phyloP scores from a whole-genome alignment of 805 yeast species.

The Candida anglica region DNA sequence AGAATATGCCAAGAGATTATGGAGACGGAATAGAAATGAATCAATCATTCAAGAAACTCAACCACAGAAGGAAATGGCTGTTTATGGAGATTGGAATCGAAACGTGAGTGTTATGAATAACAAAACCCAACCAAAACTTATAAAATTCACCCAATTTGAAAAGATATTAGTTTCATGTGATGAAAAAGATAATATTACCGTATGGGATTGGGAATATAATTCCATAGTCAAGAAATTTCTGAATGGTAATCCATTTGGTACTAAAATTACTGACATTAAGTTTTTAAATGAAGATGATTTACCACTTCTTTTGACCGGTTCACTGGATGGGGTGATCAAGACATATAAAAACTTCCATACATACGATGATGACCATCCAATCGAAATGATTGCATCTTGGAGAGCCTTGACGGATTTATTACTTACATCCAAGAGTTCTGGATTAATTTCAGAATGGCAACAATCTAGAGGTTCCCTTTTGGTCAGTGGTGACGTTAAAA shows the following conservation, averaged over 20 bases:
- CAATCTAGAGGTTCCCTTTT: constrained; percentile 88
- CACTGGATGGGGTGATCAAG: constrained; percentile 92
- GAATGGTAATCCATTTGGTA: constrained; percentile 82
- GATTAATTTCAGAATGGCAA: constrained; percentile 92
- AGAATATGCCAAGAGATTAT: constrained; percentile 72
- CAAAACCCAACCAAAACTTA: constrained; percentile 71
- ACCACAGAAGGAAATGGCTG: constrained; percentile 77
- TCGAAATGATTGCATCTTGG: constrained; percentile 82
- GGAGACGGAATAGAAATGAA: constrained; percentile 92
- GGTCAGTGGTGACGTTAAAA: constrained; percentile 92
- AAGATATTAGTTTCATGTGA: constrained; percentile 75
- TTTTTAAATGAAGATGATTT: constrained; percentile 89
- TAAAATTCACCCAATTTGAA: constrained; percentile 89
- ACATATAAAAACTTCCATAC: constrained; percentile 64
- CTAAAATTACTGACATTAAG: constrained; percentile 81
- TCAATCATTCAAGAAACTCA: constrained; percentile 83
- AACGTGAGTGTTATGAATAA: constrained; percentile 58
- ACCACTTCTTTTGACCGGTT: constrained; percentile 80
- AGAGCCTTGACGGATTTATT: constrained; percentile 85
- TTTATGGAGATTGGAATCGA: constrained; percentile 83
- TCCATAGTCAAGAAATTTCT: constrained; percentile 64
- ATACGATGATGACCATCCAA: constrained; percentile 22
- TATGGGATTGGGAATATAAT: constrained; percentile 81
- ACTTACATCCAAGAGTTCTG: constrained; percentile 76
- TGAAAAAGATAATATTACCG: constrained; percentile 75